Conservation (phyloP, 1,139 yeast species). For the Pichiaceae sp. region DNA sequence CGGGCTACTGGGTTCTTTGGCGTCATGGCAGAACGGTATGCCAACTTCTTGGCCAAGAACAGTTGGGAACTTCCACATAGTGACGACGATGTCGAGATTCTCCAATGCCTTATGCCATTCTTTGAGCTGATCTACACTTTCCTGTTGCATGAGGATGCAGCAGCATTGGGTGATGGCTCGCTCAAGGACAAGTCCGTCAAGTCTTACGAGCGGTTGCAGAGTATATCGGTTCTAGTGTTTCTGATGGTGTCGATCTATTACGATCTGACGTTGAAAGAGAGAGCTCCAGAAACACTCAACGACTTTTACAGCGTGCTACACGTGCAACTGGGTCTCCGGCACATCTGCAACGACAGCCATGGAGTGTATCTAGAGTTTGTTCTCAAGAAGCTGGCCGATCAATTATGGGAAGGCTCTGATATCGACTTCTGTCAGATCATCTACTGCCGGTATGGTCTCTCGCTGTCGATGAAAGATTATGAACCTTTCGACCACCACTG, state of each 20-base stretch:
- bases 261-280: slow-evolving; percentile 10
- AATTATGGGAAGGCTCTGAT: slow-evolving; percentile 39
- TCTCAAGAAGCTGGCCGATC: slow-evolving; percentile 43
- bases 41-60: slow-evolving; percentile 19
- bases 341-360: slow-evolving; percentile 57
- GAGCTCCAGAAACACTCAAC: slow-evolving; percentile 23
- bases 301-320: slow-evolving; percentile 56
- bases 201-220: slow-evolving; percentile 40
- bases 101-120: slow-evolving; percentile 22
- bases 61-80: slow-evolving; percentile 19
- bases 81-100: slow-evolving; percentile 21
- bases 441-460: slow-evolving; percentile 69
- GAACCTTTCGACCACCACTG: slow-evolving; percentile 57
- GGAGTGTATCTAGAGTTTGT: slow-evolving; percentile 58
- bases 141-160: slow-evolving; percentile 41
- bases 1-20: slow-evolving; percentile 38
- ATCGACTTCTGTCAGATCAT: slow-evolving; percentile 66
- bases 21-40: slow-evolving; percentile 27
- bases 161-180: slow-evolving; percentile 25
- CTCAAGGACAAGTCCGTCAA: slow-evolving; percentile 20
- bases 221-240: slow-evolving; percentile 37
- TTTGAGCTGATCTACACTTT: slow-evolving; percentile 36
- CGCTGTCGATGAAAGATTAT: slow-evolving; percentile 48
- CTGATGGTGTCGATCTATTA: slow-evolving; percentile 32
- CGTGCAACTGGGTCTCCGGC: slow-evolving; percentile 60